These are phyloP conservation scores for Brettanomyces nanus DNA, from an alignment of 805 yeast genomes.

Conservation along the genomic window DNA sequence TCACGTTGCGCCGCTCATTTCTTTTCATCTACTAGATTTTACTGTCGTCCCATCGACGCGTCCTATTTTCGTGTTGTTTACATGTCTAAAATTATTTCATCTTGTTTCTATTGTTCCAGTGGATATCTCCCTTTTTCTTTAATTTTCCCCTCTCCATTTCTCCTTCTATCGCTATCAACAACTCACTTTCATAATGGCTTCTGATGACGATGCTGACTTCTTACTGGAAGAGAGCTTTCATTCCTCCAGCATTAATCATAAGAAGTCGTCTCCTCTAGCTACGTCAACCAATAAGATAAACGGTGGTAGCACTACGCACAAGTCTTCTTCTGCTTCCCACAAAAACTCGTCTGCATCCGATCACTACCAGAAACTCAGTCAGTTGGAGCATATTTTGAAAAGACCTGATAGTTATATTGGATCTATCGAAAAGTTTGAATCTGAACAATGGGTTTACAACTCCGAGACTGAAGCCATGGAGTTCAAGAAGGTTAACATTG, in stretches of 20 bases:
- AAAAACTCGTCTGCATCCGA: conserved; percentile 38
- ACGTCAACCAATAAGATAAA: conserved; percentile 18
- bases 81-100: background rate
- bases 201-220: conserved; percentile 2
- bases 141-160: background rate
- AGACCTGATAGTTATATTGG: conserved; percentile 99
- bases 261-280: conserved; percentile 34
- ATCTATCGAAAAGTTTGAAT: conserved; percentile 74
- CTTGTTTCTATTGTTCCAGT: background rate
- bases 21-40: too few species aligned
- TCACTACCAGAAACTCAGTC: conserved; percentile 89
- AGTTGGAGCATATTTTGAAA: conserved; percentile 89
- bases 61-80: background rate
- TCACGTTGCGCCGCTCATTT: too few species aligned
- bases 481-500: conserved; percentile 60
- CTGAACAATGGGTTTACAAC: conserved; percentile 82
- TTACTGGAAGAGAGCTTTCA: background rate
- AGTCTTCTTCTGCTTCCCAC: too few species aligned
- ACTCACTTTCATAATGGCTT: background rate
- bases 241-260: background rate
- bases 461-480: conserved; percentile 53
- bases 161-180: background rate
- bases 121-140: conserved; percentile 1
- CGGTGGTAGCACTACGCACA: conserved; percentile 2
- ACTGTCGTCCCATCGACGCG: background rate